Evolutionary conservation across 768 basidiomycete genomes (phyloP).

Genomic region (Lactifluus volemus): DNA sequence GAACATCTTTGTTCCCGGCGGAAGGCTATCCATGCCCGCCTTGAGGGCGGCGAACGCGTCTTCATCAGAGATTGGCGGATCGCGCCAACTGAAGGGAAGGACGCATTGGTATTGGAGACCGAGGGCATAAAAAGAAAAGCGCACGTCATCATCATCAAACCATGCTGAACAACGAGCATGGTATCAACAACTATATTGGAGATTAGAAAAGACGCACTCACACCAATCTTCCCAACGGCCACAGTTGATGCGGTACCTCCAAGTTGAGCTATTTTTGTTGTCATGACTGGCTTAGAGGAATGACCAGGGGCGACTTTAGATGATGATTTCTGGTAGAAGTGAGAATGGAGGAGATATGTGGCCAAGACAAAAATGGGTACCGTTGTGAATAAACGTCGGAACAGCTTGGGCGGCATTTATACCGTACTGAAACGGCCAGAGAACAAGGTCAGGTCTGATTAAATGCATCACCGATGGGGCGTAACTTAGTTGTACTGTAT

Average conservation of each 20-base stretch:
- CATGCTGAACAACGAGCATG: slow-evolving; percentile 22
- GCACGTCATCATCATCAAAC: slow-evolving; percentile 53
- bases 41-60: slow-evolving; percentile 56
- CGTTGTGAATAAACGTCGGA: background rate
- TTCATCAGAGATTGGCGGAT: slow-evolving; percentile 41
- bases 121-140: slow-evolving; percentile 11
- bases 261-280: slow-evolving; percentile 26
- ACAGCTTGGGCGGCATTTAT: background rate
- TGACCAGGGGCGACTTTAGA: background rate
- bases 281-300: background rate
- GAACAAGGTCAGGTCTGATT: too few species aligned
- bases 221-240: slow-evolving; percentile 34
- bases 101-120: background rate
- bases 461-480: too few species aligned
- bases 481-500: too few species aligned
- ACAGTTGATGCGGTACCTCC: slow-evolving; percentile 33
- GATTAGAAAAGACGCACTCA: slow-evolving; percentile 21
- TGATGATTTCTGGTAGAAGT: background rate
- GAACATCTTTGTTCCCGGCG: slow-evolving; percentile 40
- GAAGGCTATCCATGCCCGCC: slow-evolving; percentile 36
- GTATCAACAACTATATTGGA: background rate
- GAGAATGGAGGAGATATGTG: background rate
- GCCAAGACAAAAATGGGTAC: background rate
- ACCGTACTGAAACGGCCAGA: background rate
- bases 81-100: slow-evolving; percentile 12